Evolutionary conservation across 768 basidiomycete species (phyloP), one percentile per base, ranked within the genome.

Genomic region (Leccinum aurantiacum): DNA sequence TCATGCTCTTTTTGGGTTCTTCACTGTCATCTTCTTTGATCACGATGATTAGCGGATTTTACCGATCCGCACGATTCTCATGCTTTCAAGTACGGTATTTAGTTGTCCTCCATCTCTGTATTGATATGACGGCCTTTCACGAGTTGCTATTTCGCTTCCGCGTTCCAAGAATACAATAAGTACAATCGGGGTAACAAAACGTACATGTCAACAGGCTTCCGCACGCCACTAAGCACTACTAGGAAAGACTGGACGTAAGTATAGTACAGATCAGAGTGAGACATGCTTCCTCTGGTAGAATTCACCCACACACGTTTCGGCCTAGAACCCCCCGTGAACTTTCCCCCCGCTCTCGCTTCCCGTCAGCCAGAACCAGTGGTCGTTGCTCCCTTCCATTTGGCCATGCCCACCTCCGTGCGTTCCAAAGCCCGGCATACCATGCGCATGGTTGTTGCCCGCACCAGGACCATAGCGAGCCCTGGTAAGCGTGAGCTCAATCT

Each of bases 321-420:
- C 15, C 56, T 29, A 69, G 25, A 56, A 58, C 17, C 49, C 25
- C 4, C 33, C 24, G 14, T 56, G 35, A 24, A 15, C 38, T 25
- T 22, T 61, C 10, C 60, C 53, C 2, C 63, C 62, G 15, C 61
- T 65, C 13, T 58, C 60, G 19, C 64, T 63, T 2, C 52, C 52
- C 2, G 59, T 44, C 11, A 69, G 49, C 68, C 68, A 69, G 44
- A 69, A 69, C 68, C 68, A 69, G 22, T 69, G 69, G 29, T 68
- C 56, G n/a, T 63, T 63, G 2, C 49, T 52, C 1, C 19, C 33
- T 41, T 69, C 66, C 17, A 69, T 33, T n/a, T 69, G 69, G 10
- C 49, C 25, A 22, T 57, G 58, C 9, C 67, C 67, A 46, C 61
- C 69, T 1, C 68, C 61, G 22, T 60, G 58, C 6, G 46, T 31